Evolutionary conservation across 2,329 filamentous ascomycete genomes (phyloP), one percentile per base, ranked within the genome.

Genomic region (Thelonectria discophora): DNA sequence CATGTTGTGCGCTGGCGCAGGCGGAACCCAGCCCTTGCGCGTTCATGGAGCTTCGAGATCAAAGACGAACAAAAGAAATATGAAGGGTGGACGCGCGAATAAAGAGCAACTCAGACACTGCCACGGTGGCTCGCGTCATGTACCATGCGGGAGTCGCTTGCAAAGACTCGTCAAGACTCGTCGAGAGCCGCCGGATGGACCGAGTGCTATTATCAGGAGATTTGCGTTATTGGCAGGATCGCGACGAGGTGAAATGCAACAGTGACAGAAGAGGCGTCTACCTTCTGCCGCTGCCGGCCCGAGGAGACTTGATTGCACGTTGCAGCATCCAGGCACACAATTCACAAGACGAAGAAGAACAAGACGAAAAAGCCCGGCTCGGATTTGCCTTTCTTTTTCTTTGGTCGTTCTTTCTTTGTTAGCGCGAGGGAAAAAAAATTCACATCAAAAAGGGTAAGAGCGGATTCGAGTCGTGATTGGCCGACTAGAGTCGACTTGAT

Each of bases 111-210:
- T 51, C 50, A 42, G 34, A 47, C 55, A 45, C 24, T 58, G 60
- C 54, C 59, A 62, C 54, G 54, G 54, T 62, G 49, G 59, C 54
- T 50, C 54, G 59, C 59, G 58, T 62, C 47, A 58, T 62, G 59
- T 54, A 58, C 43, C 10, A 45, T 45, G 49, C 45, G 49, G 59
- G 53, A 55, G 20, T 10, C 40, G 48, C 49, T 27, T 34, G n/a
- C n/a, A n/a, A n/a, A n/a, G n/a, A n/a, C n/a, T n/a, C n/a, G 40
- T 34, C 51, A 20, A 52, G 46, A 40, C 58, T 21, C 20, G 34
- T 54, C 56, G 30, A 56, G 48, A 56, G 40, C 48, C 21, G 40
- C 43, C 53, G 53, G 53, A 21, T n/a, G 10, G 21, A 21, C 6
- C 12, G 20, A 45, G 13, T 18, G 40, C 15, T 8, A 9, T 8